phyloP scores from a whole-genome alignment of 2,329 filamentous ascomycete genomes.

The Geosmithia flava region DNA sequence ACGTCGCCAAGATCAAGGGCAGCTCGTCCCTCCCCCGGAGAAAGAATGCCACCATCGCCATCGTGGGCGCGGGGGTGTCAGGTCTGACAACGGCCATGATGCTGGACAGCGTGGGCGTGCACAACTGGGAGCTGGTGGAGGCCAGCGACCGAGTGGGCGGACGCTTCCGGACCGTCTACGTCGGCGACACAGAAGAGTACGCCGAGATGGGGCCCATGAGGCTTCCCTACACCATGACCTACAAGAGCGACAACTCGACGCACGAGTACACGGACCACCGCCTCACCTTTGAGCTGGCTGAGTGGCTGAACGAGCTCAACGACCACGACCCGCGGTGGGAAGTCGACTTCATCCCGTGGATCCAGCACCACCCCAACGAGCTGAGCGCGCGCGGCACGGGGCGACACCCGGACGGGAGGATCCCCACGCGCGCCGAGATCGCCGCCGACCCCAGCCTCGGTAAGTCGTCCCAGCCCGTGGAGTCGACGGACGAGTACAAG shows the following conservation, averaged over 20 bases:
- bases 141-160: slow-evolving; percentile 23
- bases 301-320: slow-evolving; percentile 25
- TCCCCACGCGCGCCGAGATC: slow-evolving; percentile 37
- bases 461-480: neutral
- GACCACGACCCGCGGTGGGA: slow-evolving; percentile 11
- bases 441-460: slow-evolving; percentile 27
- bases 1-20: slow-evolving; percentile 19
- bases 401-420: slow-evolving; percentile 34
- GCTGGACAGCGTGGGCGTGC: slow-evolving; percentile 24
- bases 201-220: slow-evolving; percentile 29
- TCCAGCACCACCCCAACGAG: slow-evolving; percentile 37
- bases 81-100: slow-evolving; percentile 10
- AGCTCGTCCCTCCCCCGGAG: slow-evolving; percentile 6
- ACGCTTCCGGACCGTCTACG: slow-evolving; percentile 26
- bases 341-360: slow-evolving; percentile 50
- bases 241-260: slow-evolving; percentile 25
- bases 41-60: slow-evolving; percentile 9
- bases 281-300: slow-evolving; percentile 27
- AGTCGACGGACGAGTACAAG: slow-evolving; percentile 6
- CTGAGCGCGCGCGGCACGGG: slow-evolving; percentile 19
- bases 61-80: slow-evolving; percentile 22
- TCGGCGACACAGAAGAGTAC: slow-evolving; percentile 19
- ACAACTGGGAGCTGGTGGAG: slow-evolving; percentile 26
- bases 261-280: slow-evolving; percentile 25
- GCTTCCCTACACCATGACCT: slow-evolving; percentile 24